Base-by-base conservation (phyloP, 2,329 filamentous ascomycete genomes). In the Penicillium sp. region DNA sequence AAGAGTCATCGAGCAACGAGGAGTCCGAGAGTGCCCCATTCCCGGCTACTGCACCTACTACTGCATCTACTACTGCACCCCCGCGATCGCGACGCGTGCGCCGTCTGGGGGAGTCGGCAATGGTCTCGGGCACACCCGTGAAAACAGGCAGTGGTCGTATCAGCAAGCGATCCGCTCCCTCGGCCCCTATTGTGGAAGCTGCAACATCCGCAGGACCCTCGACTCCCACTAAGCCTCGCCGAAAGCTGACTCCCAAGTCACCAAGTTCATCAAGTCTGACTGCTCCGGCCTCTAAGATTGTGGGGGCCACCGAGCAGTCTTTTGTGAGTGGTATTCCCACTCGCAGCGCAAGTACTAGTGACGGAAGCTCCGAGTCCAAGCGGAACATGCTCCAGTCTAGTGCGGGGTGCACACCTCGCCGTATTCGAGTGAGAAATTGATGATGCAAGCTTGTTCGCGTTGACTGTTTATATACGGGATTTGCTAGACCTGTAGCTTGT, bases 371-470 rank as follows among this genome's bases (percentile, higher is more conserved):
- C 14, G 54, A 59, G 19, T 48, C 57, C 13, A 71, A 67, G 57
- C 70, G 65, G 51, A 72, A 56, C 57, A 59, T 69, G 35, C 57
- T 72, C 47, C 68, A 72, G 59, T 61, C 70, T 23, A 70, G 66
- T 52, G 72, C 73, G n/a, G 73, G 72, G 42, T 73, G 70, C 50
- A 75, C 72, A 1, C 73, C 71, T 54, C 68, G 67, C 44, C 68
- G 71, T 39, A 64, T 75, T 46, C 72, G 72, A 35, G 62, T 67
- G 33, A 62, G 69, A 50, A 51, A 62, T 51, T 72, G 57, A 69
- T 55, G 21, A n/a, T 48, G 35, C 25, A 48, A 39, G 10, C 7
- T 23, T 39, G 48, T 23, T 27, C 14, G 11, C 8, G 16, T 27
- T 23, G n/a, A 50, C 7, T 19, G 26, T 31, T 13, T 23, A 23